Percentiles rank a stretch among this genome's conserved stretches.
Conservation (phyloP, 2,329 filamentous ascomycete species). For the Fusarium temperatum region DNA sequence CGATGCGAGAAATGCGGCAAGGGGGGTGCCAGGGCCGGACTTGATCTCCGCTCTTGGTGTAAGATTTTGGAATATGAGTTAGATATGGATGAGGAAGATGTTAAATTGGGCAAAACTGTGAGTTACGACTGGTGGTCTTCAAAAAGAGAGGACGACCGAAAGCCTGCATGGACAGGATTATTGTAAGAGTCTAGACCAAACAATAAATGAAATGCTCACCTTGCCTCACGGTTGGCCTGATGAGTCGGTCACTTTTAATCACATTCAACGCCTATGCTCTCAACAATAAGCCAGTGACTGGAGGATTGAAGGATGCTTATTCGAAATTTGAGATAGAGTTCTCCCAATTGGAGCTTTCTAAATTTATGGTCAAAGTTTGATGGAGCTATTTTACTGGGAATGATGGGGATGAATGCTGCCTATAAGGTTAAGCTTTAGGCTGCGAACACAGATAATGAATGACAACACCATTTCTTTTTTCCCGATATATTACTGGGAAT, state of each 20-base stretch:
- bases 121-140: not conserved
- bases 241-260: fast-evolving
- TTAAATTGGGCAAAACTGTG: not conserved
- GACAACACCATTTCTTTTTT: too few relatives aligned
- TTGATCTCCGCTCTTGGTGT: fast-evolving
- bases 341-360: not conserved
- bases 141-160: too few relatives aligned
- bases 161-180: too few relatives aligned
- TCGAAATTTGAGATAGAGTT: not conserved
- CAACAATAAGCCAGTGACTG: not conserved
- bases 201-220: fast-evolving
- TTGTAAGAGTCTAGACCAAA: too few relatives aligned
- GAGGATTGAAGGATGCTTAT: not conserved
- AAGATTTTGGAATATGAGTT: not conserved
- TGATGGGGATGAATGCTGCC: too few relatives aligned
- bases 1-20: not conserved
- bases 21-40: not conserved
- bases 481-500: not conserved
- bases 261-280: too few relatives aligned
- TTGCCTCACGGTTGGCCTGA: fast-evolving
- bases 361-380: not conserved
- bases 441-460: too few relatives aligned
- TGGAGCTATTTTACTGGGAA: not conserved
- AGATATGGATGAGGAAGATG: fast-evolving
- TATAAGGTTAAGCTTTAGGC: too few relatives aligned